Evolutionary conservation across 108 stramenopile species (phyloP), one percentile per base, ranked within the genome.

Genomic region (Skeletonema potamos): DNA sequence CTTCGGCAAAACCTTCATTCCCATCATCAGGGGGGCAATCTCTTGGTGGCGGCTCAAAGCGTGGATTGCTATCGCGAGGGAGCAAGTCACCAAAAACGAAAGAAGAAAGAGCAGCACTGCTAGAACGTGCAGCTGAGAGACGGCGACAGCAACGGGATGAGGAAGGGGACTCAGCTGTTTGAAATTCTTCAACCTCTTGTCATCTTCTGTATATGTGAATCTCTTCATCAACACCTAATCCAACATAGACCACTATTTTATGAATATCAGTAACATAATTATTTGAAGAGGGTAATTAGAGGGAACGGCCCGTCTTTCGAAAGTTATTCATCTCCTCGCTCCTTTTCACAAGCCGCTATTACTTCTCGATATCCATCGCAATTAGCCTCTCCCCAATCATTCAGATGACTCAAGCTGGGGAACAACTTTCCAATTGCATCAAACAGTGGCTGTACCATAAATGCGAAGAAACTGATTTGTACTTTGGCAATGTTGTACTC

Each of bases 381-480:
- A 28, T 77, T 77, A 17, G 44, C 43, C 43, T 65, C 70, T 29
- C 76, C 76, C 76, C 76, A 77, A 33, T 56, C 27, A 13, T 77
- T 63, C 54, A 77, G 29, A 27, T 66, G 62, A 17, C 34, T 64
- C 27, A 76, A 43, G 7, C 66, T 72, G 34, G 82, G 70, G 18
- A 86, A 72, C 11, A 84, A 58, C 7, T 46, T 37, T 8, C 59
- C 68, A 10, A 70, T 12, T 17, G 55, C 62, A 39, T 67, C 26
- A 48, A 55, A 83, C 15, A 87, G 71, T 10, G 89, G 89, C 44
- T 48, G 43, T 34, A 85, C 83, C 70, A 86, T 83, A 27, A 66
- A 86, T 11, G 58, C 57, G 39, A 77, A 71, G 70, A 89, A 89
- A 36, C 80, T 71, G 2, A 86, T 73, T 41, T 89, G 89, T 20